A percentile compares a stretch with the other conserved stretches of the same genome.
Conservation (phyloP, 306 rosid genomes). For the Cicer chorassanicum region DNA sequence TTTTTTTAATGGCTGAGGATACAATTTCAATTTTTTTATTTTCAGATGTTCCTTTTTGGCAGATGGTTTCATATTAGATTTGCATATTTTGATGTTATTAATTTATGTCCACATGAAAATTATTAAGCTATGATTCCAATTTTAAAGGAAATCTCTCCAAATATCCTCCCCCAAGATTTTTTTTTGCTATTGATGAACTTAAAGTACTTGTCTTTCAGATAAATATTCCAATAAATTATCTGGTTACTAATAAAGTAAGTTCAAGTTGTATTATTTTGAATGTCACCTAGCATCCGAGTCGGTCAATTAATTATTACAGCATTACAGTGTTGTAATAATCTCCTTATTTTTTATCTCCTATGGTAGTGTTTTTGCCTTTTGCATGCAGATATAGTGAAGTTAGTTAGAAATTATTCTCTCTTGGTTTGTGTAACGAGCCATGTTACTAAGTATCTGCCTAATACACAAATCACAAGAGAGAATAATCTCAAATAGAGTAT, state of each 20-base stretch:
- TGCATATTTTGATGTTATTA: constrained; percentile 26
- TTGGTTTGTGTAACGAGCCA: too few species aligned
- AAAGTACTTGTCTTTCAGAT: constrained; percentile 1
- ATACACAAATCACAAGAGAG: too few species aligned
- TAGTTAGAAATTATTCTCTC: too few species aligned
- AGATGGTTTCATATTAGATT: constrained; percentile 47
- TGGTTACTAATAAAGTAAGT: constrained; percentile 7
- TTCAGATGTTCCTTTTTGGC: constrained; percentile 39
- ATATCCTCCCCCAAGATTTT: background rate
- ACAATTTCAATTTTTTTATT: constrained; percentile 28
- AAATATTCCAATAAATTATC: background rate
- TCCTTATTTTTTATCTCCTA: too few species aligned
- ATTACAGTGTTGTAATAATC: background rate
- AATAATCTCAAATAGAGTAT: too few species aligned
- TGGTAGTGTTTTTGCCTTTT: too few species aligned
- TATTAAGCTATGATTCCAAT: constrained; percentile 12
- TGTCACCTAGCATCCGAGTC: background rate
- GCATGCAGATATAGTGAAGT: too few species aligned
- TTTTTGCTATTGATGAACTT: constrained; percentile 4
- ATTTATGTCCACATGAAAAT: constrained; percentile 36
- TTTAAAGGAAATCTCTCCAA: constrained; percentile 27
- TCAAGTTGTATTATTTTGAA: constrained; percentile 12
- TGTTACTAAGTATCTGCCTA: too few species aligned
- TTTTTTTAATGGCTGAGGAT: constrained; percentile 44
- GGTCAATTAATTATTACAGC: background rate